A percentile compares a stretch with the other conserved stretches of the same genome.
Conservation (phyloP, 2,329 filamentous ascomycete genomes). For the Periconia digitata region DNA sequence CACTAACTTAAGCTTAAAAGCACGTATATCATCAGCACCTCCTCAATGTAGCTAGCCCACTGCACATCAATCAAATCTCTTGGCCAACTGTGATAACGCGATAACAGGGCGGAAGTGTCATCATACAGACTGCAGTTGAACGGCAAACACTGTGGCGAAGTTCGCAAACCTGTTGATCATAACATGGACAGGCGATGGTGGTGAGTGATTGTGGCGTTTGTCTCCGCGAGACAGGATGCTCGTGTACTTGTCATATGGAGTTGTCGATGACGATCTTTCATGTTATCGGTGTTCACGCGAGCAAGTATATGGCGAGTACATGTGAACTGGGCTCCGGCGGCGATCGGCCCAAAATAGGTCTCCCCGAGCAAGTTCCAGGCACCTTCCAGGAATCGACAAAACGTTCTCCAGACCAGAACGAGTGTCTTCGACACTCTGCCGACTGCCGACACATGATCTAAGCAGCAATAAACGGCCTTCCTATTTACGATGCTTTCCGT, state of each 20-base stretch:
- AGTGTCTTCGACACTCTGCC: too few species aligned
- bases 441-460: background rate
- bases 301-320: background rate
- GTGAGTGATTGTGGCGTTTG: background rate
- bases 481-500: background rate
- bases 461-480: background rate
- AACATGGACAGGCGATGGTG: background rate
- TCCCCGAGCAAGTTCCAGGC: background rate
- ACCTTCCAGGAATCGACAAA: background rate
- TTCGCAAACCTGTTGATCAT: background rate
- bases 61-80: constrained; percentile 32
- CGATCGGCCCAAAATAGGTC: background rate
- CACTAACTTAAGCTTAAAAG: constrained; percentile 41
- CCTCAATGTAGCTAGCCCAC: constrained; percentile 28
- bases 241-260: background rate
- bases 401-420: background rate
- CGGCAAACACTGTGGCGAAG: background rate
- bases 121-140: too few species aligned
- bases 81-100: constrained; percentile 32
- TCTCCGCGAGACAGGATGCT: background rate
- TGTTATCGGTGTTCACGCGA: background rate
- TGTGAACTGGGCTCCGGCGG: background rate
- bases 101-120: too few species aligned
- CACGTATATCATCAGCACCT: constrained; percentile 32
- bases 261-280: background rate